Evolutionary conservation across 805 yeast genomes (phyloP), one percentile per base, ranked within the genome.

Genomic region (Grigorovia yakushimaensis): DNA sequence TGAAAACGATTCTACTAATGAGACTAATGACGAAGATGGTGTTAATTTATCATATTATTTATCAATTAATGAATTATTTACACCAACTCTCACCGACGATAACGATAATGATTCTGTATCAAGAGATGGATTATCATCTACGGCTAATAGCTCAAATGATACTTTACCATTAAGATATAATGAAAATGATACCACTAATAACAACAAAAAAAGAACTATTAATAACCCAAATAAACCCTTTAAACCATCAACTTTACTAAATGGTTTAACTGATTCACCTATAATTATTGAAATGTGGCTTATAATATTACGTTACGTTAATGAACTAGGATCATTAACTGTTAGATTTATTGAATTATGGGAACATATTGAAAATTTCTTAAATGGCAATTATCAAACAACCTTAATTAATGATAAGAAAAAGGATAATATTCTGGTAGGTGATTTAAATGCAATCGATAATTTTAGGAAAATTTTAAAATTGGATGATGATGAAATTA

Each of bases 221-320:
- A 42, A 42, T 17, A 27, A 8, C 11, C 41, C 44, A 36, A 24
- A 19, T 13, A 41, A 36, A 17, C 33, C 22, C 15, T 24, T 38
- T 15, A 39, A 44, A n/a, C 30, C 43, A 23, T 24, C 45, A 18
- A 20, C 38, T 23, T 18, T 43, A 20, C 10, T 43, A 36, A 43
- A 42, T 13, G 68, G 65, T 18, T 48, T 73, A 18, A 62, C 71
- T 3, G 86, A 81, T 55, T 65, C 78, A n/a, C 74, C 80, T 1
- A 69, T 76, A 23, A 67, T 80, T 20, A 65, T 73, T 21, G 83
- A 79, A 49, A 71, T 78, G 68, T 82, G 88, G 88, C 57, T 73
- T n/a, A 62, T 72, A 37, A 57, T 77, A 11, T 56, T 62, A 40
- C 71, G 68, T 51, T 65, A 74, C 21, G 53, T 69, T 2, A 70